Percentiles rank a stretch among this genome's conserved stretches.
These are phyloP conservation scores for Gaertneriomyces semiglobifer DNA, from an alignment of 192 early-diverging fungal species.

Conservation along the genomic window DNA sequence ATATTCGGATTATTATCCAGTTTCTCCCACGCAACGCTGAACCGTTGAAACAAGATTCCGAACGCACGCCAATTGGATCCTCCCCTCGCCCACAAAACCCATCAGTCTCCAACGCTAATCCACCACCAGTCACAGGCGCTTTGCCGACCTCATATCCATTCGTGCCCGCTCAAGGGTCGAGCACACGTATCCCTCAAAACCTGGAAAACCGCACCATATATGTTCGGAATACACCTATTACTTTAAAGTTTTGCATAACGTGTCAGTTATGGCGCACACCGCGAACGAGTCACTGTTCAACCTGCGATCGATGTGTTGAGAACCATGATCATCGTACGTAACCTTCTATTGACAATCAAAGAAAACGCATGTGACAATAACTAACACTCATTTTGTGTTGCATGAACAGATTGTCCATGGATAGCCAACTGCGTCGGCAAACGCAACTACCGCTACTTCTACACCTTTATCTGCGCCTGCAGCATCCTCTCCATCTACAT, in stretches of 20 bases:
- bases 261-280: conserved; percentile 87
- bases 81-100: background rate
- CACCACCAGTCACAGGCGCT: background rate
- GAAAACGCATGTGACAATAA: too few relatives aligned
- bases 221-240: conserved; percentile 58
- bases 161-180: background rate
- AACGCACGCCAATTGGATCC: background rate
- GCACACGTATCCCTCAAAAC: conserved; percentile 6
- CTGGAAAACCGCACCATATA: conserved; percentile 34
- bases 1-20: background rate
- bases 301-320: conserved; percentile 89
- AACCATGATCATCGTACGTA: conserved; percentile 32
- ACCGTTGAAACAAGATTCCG: conserved; percentile 5
- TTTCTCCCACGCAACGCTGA: conserved; percentile 4
- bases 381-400: conserved; percentile 55
- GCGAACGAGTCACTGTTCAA: conserved; percentile 78
- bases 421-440: conserved; percentile 88
- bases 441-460: conserved; percentile 65
- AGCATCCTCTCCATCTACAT: conserved; percentile 63
- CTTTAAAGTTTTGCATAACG: conserved; percentile 86
- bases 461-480: conserved; percentile 66
- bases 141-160: background rate
- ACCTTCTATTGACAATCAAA: conserved; percentile 12
- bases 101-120: background rate
- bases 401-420: conserved; percentile 75